These are phyloP conservation scores for Lathyrus tuberosus DNA, from an alignment of 306 rosid species.

Conservation along the genomic window DNA sequence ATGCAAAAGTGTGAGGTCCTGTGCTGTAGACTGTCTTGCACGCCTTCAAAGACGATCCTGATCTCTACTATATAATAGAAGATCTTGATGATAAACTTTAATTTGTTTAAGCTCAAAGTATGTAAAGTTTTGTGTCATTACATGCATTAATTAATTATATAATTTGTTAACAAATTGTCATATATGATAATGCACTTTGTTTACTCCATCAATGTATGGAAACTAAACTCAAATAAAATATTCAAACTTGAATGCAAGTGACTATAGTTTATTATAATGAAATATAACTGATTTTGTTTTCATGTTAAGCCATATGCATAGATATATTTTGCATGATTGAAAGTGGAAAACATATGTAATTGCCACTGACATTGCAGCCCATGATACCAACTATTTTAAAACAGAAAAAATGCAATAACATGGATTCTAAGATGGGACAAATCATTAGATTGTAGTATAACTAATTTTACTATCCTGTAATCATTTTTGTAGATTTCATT, in stretches of 20 bases:
- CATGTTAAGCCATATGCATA: not conserved
- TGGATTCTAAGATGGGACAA: slow-evolving; percentile 41
- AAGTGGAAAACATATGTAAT: slow-evolving; percentile 31
- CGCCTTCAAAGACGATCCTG: no score
- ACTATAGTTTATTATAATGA: slow-evolving; percentile 26
- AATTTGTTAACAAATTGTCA: not conserved
- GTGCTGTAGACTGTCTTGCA: no score
- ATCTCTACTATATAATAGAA: not conserved
- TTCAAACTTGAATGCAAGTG: slow-evolving; percentile 34
- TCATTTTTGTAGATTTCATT: slow-evolving; percentile 22
- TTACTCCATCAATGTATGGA: not conserved
- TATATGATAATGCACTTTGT: not conserved
- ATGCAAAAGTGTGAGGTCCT: no score
- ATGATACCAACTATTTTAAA: slow-evolving; percentile 26
- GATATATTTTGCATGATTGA: slow-evolving; percentile 11
- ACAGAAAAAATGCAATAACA: slow-evolving; percentile 18
- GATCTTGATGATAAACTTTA: slow-evolving; percentile 7
- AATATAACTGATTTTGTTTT: slow-evolving; percentile 7
- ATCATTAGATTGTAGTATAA: slow-evolving; percentile 37
- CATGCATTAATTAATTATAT: not conserved
- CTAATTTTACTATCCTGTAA: slow-evolving; percentile 31
- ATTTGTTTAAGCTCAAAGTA: not conserved
- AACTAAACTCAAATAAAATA: not conserved
- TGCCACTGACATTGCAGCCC: slow-evolving; percentile 27
- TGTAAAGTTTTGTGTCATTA: not conserved